A percentile compares a stretch with the other conserved stretches of the same genome.
phyloP scores from a whole-genome alignment of 371 early-diverging fungal genomes.

The Zopfochytrium polystomum region DNA sequence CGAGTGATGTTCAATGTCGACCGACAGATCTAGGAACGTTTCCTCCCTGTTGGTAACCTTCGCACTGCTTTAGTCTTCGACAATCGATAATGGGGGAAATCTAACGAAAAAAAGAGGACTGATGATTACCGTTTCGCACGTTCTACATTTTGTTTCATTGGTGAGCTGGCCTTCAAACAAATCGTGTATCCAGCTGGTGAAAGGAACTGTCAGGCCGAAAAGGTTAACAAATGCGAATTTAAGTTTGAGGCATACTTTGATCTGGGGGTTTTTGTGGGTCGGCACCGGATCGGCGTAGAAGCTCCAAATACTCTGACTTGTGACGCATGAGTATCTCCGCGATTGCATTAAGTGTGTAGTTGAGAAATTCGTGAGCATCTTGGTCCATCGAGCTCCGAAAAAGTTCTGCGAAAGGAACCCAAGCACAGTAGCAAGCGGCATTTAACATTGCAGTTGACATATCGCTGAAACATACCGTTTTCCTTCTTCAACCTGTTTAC shows the following conservation, averaged over 20 bases:
- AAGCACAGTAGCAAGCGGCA: background rate
- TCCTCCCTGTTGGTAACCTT: slow-evolving; percentile 92
- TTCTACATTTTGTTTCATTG: slow-evolving; percentile 93
- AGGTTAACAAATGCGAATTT: background rate
- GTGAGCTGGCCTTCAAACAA: slow-evolving; percentile 92
- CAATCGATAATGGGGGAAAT: background rate
- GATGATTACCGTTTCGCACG: slow-evolving; percentile 81
- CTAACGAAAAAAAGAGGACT: background rate
- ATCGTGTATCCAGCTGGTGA: slow-evolving; percentile 87
- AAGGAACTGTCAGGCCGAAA: background rate
- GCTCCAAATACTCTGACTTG: slow-evolving; percentile 23
- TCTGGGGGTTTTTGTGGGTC: background rate
- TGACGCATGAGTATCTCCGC: slow-evolving; percentile 64
- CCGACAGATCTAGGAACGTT: slow-evolving; percentile 89
- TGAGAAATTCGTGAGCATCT: slow-evolving; percentile 96
- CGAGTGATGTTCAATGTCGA: slow-evolving; percentile 93
- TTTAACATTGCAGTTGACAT: background rate
- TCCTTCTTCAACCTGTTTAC: slow-evolving; percentile 82
- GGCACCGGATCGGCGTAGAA: background rate
- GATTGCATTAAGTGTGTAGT: slow-evolving; percentile 87
- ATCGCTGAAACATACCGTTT: slow-evolving; percentile 62
- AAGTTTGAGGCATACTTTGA: background rate
- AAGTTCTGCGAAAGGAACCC: slow-evolving; percentile 56
- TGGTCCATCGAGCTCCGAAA: slow-evolving; percentile 93
- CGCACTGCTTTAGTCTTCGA: background rate